These are phyloP conservation scores for Suillus subaureus DNA, from an alignment of 768 basidiomycete genomes.

Conservation along the genomic window DNA sequence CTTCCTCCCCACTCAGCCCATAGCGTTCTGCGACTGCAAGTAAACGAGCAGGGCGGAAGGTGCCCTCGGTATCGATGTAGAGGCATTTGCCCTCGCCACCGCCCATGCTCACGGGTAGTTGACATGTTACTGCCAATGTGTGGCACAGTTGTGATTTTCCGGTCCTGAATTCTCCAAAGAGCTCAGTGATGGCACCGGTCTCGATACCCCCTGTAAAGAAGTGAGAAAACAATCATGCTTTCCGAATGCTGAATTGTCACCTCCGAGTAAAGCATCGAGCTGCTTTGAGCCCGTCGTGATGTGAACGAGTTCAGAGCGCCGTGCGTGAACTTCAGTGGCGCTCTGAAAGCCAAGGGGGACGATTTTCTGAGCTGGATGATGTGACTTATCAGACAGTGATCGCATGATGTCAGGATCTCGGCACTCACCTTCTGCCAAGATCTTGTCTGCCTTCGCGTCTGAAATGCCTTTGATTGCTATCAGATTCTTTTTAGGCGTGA, in stretches of 20 bases:
- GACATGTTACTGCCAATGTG: slow-evolving; percentile 96
- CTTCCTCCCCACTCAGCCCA: slow-evolving; percentile 97
- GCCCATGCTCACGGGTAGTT: slow-evolving; percentile 96
- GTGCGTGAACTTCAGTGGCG: slow-evolving; percentile 95
- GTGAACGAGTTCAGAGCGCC: slow-evolving; percentile 91
- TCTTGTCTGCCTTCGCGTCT: slow-evolving; percentile 97
- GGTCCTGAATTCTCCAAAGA: slow-evolving; percentile 98
- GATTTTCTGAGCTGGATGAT: slow-evolving; percentile 80
- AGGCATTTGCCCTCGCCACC: slow-evolving; percentile 99
- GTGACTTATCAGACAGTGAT: slow-evolving; percentile 15
- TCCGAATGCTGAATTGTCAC: slow-evolving; percentile 38
- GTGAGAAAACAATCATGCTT: slow-evolving; percentile 14
- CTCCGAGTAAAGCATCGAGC: slow-evolving; percentile 92
- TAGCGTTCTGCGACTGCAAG: slow-evolving; percentile 94
- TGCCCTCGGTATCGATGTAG: slow-evolving; percentile 99
- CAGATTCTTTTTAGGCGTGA: slow-evolving; percentile 92
- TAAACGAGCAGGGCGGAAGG: slow-evolving; percentile 94
- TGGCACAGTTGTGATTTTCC: slow-evolving; percentile 99
- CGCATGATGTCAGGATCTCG: not conserved
- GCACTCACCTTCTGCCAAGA: slow-evolving; percentile 79
- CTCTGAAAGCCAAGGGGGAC: slow-evolving; percentile 98
- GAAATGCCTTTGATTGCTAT: slow-evolving; percentile 95
- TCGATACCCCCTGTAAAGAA: slow-evolving; percentile 80
- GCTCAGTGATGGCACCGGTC: slow-evolving; percentile 96
- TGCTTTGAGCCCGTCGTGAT: slow-evolving; percentile 98